phyloP scores from a whole-genome alignment of 2,329 filamentous ascomycete species.

The Cladosporium cucumerinum region DNA sequence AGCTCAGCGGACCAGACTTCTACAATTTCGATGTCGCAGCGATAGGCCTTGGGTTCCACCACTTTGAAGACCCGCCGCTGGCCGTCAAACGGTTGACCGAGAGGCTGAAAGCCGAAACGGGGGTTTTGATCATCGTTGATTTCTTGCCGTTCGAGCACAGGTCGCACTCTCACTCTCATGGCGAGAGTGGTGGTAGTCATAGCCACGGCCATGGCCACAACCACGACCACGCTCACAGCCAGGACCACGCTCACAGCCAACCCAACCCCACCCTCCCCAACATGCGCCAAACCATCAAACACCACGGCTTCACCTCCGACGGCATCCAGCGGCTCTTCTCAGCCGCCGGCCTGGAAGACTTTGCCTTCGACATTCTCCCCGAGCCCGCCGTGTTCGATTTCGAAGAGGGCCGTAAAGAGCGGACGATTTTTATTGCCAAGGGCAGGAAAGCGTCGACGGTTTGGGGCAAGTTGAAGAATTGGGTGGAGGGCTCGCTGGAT shows the following conservation, averaged over 20 bases:
- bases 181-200: background rate
- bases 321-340: constrained; percentile 29
- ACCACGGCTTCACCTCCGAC: constrained; percentile 30
- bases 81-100: constrained; percentile 29
- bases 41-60: constrained; percentile 46
- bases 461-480: constrained; percentile 19
- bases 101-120: constrained; percentile 28
- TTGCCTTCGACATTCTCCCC: constrained; percentile 30
- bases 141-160: constrained; percentile 26
- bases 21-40: constrained; percentile 43
- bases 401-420: constrained; percentile 23
- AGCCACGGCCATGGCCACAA: background rate
- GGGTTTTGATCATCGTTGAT: constrained; percentile 31
- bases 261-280: constrained; percentile 18
- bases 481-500: constrained; percentile 15
- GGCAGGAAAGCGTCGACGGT: constrained; percentile 26
- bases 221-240: constrained; percentile 7
- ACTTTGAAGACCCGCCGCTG: constrained; percentile 36
- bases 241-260: constrained; percentile 11
- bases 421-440: constrained; percentile 34
- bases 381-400: constrained; percentile 30
- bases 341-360: constrained; percentile 30
- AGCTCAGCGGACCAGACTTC: constrained; percentile 32
- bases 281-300: constrained; percentile 34
- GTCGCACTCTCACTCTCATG: background rate